phyloP scores from a whole-genome alignment of 108 stramenopile species.

The Discostella stelligeroides region DNA sequence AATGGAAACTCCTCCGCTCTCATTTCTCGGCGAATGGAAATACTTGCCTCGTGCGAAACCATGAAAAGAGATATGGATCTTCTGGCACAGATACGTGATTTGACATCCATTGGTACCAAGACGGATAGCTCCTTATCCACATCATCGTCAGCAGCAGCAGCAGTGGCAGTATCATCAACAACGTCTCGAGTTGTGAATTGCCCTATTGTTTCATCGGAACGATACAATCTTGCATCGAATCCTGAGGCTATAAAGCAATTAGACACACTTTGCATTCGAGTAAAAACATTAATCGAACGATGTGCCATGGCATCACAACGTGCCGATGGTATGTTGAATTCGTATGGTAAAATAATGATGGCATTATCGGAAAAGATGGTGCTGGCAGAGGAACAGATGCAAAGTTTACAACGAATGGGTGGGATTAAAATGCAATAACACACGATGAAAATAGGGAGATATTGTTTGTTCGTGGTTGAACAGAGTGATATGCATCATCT shows the following conservation, averaged over 20 bases:
- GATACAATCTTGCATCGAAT: slow-evolving; percentile 39
- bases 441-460: too few relatives aligned
- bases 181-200: slow-evolving; percentile 58
- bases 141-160: too few relatives aligned
- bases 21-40: slow-evolving; percentile 65
- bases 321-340: slow-evolving; percentile 51
- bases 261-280: slow-evolving; percentile 45
- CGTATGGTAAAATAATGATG: slow-evolving; percentile 55
- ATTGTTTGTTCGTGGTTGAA: too few relatives aligned
- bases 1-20: slow-evolving; percentile 29
- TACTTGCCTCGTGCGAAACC: slow-evolving; percentile 60
- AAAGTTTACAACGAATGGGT: neutral
- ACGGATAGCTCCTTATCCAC: too few relatives aligned
- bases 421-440: too few relatives aligned
- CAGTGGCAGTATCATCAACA: too few relatives aligned
- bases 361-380: slow-evolving; percentile 74
- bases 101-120: slow-evolving; percentile 40
- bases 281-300: slow-evolving; percentile 45
- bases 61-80: slow-evolving; percentile 59
- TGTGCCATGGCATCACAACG: slow-evolving; percentile 11
- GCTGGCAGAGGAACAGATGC: slow-evolving; percentile 65
- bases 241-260: slow-evolving; percentile 54
- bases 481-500: too few relatives aligned
- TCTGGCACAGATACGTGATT: slow-evolving; percentile 59
- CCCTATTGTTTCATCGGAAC: slow-evolving; percentile 62